Evolutionary conservation across 208 protist species (phyloP).

Genomic region (Crithidia mellificae): DNA sequence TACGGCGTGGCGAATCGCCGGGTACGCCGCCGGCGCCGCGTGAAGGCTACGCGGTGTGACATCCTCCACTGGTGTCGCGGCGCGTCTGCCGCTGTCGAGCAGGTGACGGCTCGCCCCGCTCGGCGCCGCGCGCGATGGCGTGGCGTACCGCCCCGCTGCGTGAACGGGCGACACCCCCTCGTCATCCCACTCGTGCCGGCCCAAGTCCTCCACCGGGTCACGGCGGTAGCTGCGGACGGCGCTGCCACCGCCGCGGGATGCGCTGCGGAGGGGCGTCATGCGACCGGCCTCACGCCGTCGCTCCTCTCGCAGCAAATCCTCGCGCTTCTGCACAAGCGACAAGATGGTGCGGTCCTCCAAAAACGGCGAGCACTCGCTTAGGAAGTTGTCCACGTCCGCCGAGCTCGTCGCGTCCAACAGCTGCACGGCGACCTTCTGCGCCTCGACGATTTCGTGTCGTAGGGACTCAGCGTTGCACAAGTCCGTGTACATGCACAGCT

Average conservation of each 20-base stretch:
- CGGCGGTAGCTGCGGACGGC: background rate
- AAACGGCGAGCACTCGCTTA: slow-evolving; percentile 46
- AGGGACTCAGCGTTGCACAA: slow-evolving; percentile 63
- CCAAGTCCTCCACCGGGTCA: slow-evolving; percentile 12
- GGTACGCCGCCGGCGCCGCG: slow-evolving; percentile 7
- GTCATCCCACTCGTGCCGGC: slow-evolving; percentile 12
- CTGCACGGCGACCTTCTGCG: slow-evolving; percentile 36
- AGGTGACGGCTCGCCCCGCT: slow-evolving; percentile 6
- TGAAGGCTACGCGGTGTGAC: background rate
- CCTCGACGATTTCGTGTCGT: slow-evolving; percentile 41
- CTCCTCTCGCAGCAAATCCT: slow-evolving; percentile 40
- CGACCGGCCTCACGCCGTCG: background rate
- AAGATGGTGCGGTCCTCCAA: slow-evolving; percentile 60
- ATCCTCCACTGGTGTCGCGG: background rate
- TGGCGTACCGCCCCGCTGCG: background rate
- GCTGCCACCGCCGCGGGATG: background rate
- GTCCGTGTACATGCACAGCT: slow-evolving; percentile 74
- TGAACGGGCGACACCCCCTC: background rate
- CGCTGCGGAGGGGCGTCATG: slow-evolving; percentile 21
- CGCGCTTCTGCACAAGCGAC: slow-evolving; percentile 56
- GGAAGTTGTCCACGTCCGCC: slow-evolving; percentile 53
- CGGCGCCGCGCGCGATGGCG: background rate
- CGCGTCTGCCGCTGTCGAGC: background rate
- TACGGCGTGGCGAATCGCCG: slow-evolving; percentile 2
- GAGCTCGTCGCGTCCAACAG: slow-evolving; percentile 47